phyloP scores from a whole-genome alignment of 257 asterid species.

The Forsythia suspensa region DNA sequence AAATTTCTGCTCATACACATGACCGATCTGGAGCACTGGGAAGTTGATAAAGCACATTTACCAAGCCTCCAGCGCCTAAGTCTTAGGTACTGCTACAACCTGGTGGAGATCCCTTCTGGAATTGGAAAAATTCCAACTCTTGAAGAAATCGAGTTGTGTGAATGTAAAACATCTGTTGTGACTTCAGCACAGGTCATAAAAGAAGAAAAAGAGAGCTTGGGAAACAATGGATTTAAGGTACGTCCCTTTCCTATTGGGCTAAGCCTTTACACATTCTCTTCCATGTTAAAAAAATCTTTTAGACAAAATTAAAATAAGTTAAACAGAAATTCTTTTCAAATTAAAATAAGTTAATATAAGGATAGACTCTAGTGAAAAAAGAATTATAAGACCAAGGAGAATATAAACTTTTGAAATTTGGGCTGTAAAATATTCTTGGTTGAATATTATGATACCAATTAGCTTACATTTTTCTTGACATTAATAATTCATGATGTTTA shows the following conservation, averaged over 20 bases:
- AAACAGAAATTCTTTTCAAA: too few species aligned
- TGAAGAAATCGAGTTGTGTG: neutral
- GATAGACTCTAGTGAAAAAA: too few species aligned
- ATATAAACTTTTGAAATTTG: too few species aligned
- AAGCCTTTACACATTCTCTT: too few species aligned
- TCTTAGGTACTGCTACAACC: neutral
- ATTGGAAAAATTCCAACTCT: constrained; percentile 9
- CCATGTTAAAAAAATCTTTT: too few species aligned
- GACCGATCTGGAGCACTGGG: neutral
- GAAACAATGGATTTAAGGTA: neutral
- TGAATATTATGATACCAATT: too few species aligned
- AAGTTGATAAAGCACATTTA: constrained; percentile 1
- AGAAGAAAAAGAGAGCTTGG: constrained; percentile 1
- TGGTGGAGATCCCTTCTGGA: constrained; percentile 15
- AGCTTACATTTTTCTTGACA: too few species aligned
- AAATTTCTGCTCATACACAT: constrained; percentile 4
- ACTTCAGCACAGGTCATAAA: neutral
- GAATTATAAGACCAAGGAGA: too few species aligned
- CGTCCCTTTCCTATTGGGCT: neutral
- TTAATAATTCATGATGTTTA: too few species aligned
- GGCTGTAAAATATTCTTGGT: too few species aligned
- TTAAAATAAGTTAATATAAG: too few species aligned
- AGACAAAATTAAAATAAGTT: too few species aligned
- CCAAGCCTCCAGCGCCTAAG: constrained; percentile 7
- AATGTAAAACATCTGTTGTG: neutral